A percentile compares a stretch with the other conserved stretches of the same genome.
phyloP scores from a whole-genome alignment of 768 basidiomycete genomes.

The Trametes elegans region DNA sequence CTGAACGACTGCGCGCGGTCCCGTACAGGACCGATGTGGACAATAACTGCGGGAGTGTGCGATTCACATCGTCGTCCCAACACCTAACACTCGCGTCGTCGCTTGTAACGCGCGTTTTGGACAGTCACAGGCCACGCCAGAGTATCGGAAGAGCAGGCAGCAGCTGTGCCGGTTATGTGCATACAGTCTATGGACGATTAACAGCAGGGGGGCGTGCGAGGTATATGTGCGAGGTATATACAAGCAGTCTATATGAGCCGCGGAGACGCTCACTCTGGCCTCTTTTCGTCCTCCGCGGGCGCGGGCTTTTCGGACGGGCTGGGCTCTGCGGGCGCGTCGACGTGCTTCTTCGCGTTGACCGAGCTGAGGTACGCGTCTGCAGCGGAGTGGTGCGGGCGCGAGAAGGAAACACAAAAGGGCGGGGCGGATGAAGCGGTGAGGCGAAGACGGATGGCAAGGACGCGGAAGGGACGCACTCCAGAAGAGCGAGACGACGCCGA shows the following conservation, averaged over 20 bases:
- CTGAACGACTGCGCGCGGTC: no score
- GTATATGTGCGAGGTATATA: neutral
- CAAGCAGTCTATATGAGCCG: neutral
- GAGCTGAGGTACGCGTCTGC: slow-evolving; percentile 33
- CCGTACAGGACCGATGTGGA: no score
- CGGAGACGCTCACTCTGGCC: neutral
- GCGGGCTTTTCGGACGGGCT: neutral
- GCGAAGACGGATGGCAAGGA: neutral
- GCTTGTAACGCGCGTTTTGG: no score
- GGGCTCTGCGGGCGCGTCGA: neutral
- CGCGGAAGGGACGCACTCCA: slow-evolving; percentile 58
- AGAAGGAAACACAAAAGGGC: neutral
- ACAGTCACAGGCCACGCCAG: no score
- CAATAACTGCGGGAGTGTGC: no score
- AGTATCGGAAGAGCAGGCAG: no score
- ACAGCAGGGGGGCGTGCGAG: neutral
- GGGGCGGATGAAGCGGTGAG: neutral
- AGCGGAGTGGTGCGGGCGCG: neutral
- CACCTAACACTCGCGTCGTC: no score
- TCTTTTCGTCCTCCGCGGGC: slow-evolving; percentile 5
- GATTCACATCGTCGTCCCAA: no score
- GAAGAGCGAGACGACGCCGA: slow-evolving; percentile 76
- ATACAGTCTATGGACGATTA: neutral
- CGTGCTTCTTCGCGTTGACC: slow-evolving; percentile 26
- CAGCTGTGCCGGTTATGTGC: no score